Conservation (phyloP, 192 early-diverging fungal species). For the Linnemannia exigua region DNA sequence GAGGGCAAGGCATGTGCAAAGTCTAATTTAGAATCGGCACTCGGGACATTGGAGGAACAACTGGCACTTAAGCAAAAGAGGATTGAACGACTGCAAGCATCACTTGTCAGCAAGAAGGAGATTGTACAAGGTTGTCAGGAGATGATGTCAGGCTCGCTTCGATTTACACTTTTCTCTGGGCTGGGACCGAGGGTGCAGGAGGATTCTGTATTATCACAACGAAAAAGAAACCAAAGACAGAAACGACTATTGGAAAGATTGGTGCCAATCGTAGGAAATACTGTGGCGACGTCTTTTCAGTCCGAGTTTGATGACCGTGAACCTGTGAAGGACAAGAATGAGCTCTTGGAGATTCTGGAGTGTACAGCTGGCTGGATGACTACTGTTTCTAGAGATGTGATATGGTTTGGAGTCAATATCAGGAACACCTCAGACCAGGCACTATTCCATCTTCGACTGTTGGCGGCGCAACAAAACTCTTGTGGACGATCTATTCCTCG, state of each 20-base stretch:
- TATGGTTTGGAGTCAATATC: constrained; percentile 16
- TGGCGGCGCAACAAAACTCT: not conserved
- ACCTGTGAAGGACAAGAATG: not conserved
- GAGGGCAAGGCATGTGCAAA: constrained; percentile 2
- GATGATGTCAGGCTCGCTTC: constrained; percentile 1
- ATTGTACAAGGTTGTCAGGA: constrained; percentile 31
- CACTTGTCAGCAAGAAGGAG: constrained; percentile 23
- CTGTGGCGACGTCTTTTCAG: not conserved
- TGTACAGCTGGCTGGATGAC: constrained; percentile 23
- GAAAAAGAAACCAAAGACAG: constrained; percentile 6
- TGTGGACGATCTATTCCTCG: constrained; percentile 9
- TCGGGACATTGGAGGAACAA: constrained; percentile 10
- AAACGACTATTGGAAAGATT: constrained; percentile 28
- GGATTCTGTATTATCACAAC: not conserved
- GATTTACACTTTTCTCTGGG: constrained; percentile 5
- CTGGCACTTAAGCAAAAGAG: constrained; percentile 13
- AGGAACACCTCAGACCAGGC: constrained; percentile 13
- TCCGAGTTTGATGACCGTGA: not conserved
- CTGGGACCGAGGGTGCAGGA: not conserved
- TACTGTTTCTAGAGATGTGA: not conserved
- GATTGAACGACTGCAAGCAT: constrained; percentile 1
- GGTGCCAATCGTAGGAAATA: constrained; percentile 22
- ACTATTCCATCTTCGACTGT: constrained; percentile 16
- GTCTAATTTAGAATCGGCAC: constrained; percentile 6
- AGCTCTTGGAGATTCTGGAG: not conserved